Conservation (phyloP, 805 yeast species). For the Cyberlindnera mycetangii region DNA sequence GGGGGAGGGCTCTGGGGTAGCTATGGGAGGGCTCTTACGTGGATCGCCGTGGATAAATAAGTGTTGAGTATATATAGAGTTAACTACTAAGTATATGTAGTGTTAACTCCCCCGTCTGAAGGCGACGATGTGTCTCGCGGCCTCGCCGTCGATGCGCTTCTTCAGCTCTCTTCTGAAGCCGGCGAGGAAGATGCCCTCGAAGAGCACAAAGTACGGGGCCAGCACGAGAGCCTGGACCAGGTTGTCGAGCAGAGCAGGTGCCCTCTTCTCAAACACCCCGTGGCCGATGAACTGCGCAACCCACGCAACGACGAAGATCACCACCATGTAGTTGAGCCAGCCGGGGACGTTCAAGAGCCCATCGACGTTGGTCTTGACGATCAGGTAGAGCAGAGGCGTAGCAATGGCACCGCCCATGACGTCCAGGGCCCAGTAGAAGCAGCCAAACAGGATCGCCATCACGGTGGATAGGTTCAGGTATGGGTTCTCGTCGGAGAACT, state of each 20-base stretch:
- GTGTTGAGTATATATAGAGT: no score
- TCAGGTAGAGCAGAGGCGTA: slow-evolving; percentile 35
- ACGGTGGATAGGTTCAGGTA: slow-evolving; percentile 45
- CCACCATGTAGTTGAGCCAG: slow-evolving; percentile 18
- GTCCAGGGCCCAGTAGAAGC: slow-evolving; percentile 61
- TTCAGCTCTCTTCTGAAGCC: slow-evolving; percentile 56
- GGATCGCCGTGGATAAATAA: no score
- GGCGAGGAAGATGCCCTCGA: slow-evolving; percentile 67
- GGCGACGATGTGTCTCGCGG: slow-evolving; percentile 31
- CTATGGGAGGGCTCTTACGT: no score
- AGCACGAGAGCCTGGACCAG: slow-evolving; percentile 79
- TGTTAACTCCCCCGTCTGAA: no score
- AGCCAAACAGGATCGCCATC: slow-evolving; percentile 45
- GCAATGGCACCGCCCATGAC: slow-evolving; percentile 44
- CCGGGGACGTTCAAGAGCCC: slow-evolving; percentile 19
- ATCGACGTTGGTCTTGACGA: slow-evolving; percentile 27
- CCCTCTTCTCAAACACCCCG: slow-evolving; percentile 71
- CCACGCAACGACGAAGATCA: slow-evolving; percentile 63
- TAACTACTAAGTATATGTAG: no score
- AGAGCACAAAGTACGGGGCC: slow-evolving; percentile 87
- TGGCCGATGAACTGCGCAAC: slow-evolving; percentile 85
- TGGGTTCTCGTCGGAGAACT: slow-evolving; percentile 16
- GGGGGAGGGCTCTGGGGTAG: neutral
- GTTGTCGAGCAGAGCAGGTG: slow-evolving; percentile 86
- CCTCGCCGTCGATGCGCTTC: slow-evolving; percentile 31